Evolutionary conservation across 2,329 filamentous ascomycete genomes (phyloP).

Genomic region (Fusarium sp.): DNA sequence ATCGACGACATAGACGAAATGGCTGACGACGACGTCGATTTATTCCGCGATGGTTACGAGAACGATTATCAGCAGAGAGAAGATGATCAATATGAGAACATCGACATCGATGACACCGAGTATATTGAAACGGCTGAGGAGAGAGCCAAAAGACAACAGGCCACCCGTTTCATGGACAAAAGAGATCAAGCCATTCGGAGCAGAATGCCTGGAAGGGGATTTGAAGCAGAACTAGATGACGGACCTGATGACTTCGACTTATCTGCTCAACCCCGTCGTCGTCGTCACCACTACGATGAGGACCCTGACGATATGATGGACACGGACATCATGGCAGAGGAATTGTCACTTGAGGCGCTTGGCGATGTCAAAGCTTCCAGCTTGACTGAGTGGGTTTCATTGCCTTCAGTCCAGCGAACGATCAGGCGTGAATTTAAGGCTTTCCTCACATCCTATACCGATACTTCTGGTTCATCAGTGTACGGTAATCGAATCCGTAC

Average conservation of each 20-base stretch:
- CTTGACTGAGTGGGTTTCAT: conserved; percentile 93
- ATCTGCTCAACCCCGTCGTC: conserved; percentile 84
- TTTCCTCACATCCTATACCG: conserved; percentile 95
- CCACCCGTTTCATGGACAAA: conserved; percentile 78
- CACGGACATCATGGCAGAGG: conserved; percentile 94
- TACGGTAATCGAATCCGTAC: conserved; percentile 95
- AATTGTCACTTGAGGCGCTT: conserved; percentile 90
- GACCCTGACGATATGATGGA: conserved; percentile 92
- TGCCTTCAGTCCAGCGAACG: conserved; percentile 88
- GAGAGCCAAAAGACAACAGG: conserved; percentile 65
- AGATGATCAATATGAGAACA: conserved; percentile 75
- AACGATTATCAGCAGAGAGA: conserved; percentile 76
- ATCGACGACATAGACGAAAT: conserved; percentile 83
- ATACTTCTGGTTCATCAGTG: conserved; percentile 88
- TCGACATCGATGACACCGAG: conserved; percentile 82
- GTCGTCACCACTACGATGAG: conserved; percentile 92
- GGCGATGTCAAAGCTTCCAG: conserved; percentile 93
- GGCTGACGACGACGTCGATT: conserved; percentile 83
- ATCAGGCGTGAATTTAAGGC: conserved; percentile 97
- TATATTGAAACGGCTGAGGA: conserved; percentile 76
- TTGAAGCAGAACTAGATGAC: conserved; percentile 75
- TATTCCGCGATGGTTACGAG: conserved; percentile 79
- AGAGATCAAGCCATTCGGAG: conserved; percentile 65
- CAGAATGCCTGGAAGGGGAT: conserved; percentile 63
- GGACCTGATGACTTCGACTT: conserved; percentile 88